Evolutionary conservation across 306 rosid genomes (phyloP).

Genomic region (Cucumis cinereus): DNA sequence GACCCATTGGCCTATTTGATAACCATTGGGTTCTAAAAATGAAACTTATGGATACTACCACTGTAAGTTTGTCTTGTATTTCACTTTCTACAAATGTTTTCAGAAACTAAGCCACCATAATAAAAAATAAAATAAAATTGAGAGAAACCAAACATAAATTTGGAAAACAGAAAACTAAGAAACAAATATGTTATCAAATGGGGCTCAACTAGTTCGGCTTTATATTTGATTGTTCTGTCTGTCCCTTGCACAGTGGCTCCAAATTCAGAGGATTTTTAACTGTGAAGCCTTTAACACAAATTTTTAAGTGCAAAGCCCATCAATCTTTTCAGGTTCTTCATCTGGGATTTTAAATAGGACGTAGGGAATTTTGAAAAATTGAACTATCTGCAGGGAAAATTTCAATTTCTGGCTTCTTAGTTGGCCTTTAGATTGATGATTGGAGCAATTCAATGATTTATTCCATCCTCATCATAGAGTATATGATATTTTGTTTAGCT

Average conservation of each 20-base stretch:
- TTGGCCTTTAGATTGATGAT: not conserved
- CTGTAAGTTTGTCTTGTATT: no score
- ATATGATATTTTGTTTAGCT: no score
- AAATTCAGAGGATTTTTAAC: not conserved
- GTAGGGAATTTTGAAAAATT: not conserved
- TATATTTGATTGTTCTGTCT: not conserved
- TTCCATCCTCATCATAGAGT: no score
- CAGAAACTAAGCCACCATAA: no score
- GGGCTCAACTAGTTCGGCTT: not conserved
- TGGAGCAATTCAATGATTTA: not conserved
- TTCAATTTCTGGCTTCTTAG: not conserved
- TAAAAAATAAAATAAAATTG: no score
- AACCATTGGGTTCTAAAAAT: no score
- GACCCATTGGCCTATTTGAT: no score
- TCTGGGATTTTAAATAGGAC: not conserved
- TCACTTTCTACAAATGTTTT: no score
- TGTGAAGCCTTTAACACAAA: not conserved
- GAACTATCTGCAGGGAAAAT: not conserved
- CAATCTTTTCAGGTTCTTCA: not conserved
- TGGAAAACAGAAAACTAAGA: no score
- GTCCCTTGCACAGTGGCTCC: not conserved
- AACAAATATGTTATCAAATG: no score
- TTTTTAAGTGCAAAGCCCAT: not conserved
- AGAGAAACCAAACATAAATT: no score
- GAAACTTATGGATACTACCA: no score